phyloP scores from a whole-genome alignment of 257 asterid genomes.

The Primulina huaijiensis region DNA sequence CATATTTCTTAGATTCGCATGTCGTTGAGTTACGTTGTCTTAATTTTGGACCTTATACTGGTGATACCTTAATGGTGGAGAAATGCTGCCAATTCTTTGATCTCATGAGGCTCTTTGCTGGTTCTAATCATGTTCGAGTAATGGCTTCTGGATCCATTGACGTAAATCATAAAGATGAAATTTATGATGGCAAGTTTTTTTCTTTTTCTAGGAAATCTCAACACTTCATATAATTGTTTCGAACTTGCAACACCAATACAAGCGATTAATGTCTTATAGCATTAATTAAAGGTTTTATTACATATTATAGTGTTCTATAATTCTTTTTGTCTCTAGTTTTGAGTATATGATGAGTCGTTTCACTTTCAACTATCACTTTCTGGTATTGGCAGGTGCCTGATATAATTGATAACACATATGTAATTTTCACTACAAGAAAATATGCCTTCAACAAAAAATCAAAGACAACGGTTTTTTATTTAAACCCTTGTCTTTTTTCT shows the following conservation, averaged over 20 bases:
- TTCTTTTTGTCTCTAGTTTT: background rate
- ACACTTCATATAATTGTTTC: background rate
- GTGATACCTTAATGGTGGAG: constrained; percentile 95
- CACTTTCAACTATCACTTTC: background rate
- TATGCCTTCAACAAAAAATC: too few species aligned
- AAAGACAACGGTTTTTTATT: too few species aligned
- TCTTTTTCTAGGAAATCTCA: constrained; percentile 15
- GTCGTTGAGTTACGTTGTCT: too few species aligned
- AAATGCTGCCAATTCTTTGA: constrained; percentile 98
- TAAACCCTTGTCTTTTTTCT: too few species aligned
- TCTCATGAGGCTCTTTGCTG: constrained; percentile 85
- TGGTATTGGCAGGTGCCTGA: constrained; percentile 71
- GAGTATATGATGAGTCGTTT: background rate
- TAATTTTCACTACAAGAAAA: too few species aligned
- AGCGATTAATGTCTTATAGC: background rate
- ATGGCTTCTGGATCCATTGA: constrained; percentile 97
- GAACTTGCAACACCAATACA: background rate
- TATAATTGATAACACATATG: constrained; percentile 91
- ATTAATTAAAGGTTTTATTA: too few species aligned
- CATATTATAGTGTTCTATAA: background rate
- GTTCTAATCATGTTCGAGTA: constrained; percentile 73
- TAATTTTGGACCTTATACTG: too few species aligned
- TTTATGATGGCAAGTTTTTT: constrained; percentile 70
- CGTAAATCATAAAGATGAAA: constrained; percentile 86
- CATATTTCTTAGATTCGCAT: too few species aligned